Percentiles rank a stretch among this genome's conserved stretches.
Evolutionary conservation across 2,329 filamentous ascomycete genomes (phyloP).

Genomic region (Fonsecaea monophora): DNA sequence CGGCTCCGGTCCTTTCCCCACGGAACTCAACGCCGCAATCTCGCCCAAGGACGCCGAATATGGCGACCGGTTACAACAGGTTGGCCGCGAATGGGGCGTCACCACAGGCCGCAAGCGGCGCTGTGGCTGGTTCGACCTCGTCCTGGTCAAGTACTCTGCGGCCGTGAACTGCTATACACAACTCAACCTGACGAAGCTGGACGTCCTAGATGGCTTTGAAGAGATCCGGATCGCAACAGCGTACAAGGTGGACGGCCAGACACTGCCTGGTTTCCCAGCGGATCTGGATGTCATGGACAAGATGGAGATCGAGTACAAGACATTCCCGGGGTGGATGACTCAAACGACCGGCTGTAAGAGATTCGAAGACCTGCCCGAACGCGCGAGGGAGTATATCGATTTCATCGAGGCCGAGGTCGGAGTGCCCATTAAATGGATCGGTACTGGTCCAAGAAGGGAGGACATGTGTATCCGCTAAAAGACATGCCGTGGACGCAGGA

Average conservation of each 20-base stretch:
- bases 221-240: slow-evolving; percentile 67
- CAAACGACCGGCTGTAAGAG: slow-evolving; percentile 63
- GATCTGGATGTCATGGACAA: slow-evolving; percentile 57
- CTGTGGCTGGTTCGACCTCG: slow-evolving; percentile 70
- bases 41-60: slow-evolving; percentile 36
- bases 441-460: slow-evolving; percentile 66
- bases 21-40: slow-evolving; percentile 50
- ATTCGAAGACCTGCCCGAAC: slow-evolving; percentile 63
- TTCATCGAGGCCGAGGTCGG: slow-evolving; percentile 66
- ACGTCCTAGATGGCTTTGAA: slow-evolving; percentile 68
- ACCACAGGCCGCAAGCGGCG: slow-evolving; percentile 67
- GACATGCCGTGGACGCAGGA: neutral
- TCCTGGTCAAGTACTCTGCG: slow-evolving; percentile 68
- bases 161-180: slow-evolving; percentile 60
- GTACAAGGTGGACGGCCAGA: slow-evolving; percentile 61
- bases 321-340: slow-evolving; percentile 67
- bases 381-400: slow-evolving; percentile 66
- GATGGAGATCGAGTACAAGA: slow-evolving; percentile 65
- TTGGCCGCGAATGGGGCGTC: slow-evolving; percentile 62
- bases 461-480: slow-evolving; percentile 63
- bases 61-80: slow-evolving; percentile 58
- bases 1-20: slow-evolving; percentile 67
- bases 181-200: slow-evolving; percentile 70
- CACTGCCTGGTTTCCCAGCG: slow-evolving; percentile 63
- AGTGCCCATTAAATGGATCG: slow-evolving; percentile 67